These are phyloP conservation scores for Dactylellina sp. DNA, from an alignment of 2,329 filamentous ascomycete genomes.

Conservation along the genomic window DNA sequence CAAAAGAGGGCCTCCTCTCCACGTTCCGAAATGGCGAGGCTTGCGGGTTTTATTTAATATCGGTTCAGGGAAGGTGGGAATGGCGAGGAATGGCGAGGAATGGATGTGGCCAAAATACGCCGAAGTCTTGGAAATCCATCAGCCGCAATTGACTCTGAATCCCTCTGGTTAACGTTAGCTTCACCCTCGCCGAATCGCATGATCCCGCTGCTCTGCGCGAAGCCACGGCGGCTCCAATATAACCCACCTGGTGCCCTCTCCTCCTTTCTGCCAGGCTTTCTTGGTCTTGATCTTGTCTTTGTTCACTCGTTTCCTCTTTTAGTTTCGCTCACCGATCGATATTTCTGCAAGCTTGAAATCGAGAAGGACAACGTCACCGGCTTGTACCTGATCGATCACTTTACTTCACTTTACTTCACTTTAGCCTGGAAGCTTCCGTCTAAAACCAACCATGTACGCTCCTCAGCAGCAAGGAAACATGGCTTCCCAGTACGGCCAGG, in stretches of 20 bases:
- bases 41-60: slow-evolving; percentile 21
- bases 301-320: no score
- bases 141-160: slow-evolving; percentile 56
- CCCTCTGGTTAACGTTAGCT: no score
- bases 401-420: no score
- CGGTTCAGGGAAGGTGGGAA: slow-evolving; percentile 16
- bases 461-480: slow-evolving; percentile 49
- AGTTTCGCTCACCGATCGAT: no score
- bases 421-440: no score
- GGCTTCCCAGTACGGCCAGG: slow-evolving; percentile 36
- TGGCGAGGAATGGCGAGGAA: not conserved
- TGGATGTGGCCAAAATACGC: no score
- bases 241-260: slow-evolving; percentile 14
- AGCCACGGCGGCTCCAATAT: slow-evolving; percentile 36
- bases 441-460: slow-evolving; percentile 41
- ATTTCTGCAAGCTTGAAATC: no score
- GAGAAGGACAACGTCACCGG: no score
- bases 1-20: slow-evolving; percentile 2
- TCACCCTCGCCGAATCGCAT: slow-evolving; percentile 35
- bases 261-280: slow-evolving; percentile 7
- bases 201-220: no score
- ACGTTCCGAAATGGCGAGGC: slow-evolving; percentile 51
- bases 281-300: no score
- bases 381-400: no score
- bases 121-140: slow-evolving; percentile 37